phyloP scores from a whole-genome alignment of 2,329 filamentous ascomycete genomes.

The Zymoseptoria brevis region DNA sequence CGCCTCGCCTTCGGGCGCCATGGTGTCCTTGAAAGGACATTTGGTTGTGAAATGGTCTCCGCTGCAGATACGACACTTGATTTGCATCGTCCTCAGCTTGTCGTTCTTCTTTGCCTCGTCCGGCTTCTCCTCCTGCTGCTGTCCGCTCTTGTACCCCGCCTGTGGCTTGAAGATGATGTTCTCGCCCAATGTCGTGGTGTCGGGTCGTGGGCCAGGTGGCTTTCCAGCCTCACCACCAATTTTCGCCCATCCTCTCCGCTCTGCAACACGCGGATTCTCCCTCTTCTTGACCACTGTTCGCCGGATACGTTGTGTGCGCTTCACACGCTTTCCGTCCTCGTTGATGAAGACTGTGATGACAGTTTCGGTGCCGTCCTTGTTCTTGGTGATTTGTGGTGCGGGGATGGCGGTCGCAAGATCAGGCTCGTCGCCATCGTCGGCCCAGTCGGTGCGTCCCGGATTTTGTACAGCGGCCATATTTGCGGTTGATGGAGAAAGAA shows the following conservation, averaged over 20 bases:
- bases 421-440: slow-evolving; percentile 68
- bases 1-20: slow-evolving; percentile 65
- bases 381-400: slow-evolving; percentile 77
- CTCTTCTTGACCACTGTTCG: slow-evolving; percentile 86
- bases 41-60: slow-evolving; percentile 98
- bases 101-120: slow-evolving; percentile 63
- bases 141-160: slow-evolving; percentile 87
- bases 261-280: slow-evolving; percentile 93
- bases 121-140: slow-evolving; percentile 64
- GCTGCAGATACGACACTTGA: slow-evolving; percentile 98
- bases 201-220: slow-evolving; percentile 67
- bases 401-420: slow-evolving; percentile 81
- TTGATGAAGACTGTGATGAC: slow-evolving; percentile 84
- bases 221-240: slow-evolving; percentile 88
- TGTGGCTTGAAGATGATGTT: slow-evolving; percentile 96
- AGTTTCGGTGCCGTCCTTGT: slow-evolving; percentile 98
- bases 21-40: slow-evolving; percentile 99
- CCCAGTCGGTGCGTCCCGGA: slow-evolving; percentile 63
- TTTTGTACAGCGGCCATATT: slow-evolving; percentile 28
- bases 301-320: slow-evolving; percentile 92
- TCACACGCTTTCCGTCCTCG: slow-evolving; percentile 91
- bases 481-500: not conserved
- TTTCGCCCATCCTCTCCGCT: slow-evolving; percentile 87
- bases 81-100: slow-evolving; percentile 92
- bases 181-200: slow-evolving; percentile 90